Evolutionary conservation across 1,284 basidiomycete species (phyloP).

Genomic region (Takashimella koratensis): DNA sequence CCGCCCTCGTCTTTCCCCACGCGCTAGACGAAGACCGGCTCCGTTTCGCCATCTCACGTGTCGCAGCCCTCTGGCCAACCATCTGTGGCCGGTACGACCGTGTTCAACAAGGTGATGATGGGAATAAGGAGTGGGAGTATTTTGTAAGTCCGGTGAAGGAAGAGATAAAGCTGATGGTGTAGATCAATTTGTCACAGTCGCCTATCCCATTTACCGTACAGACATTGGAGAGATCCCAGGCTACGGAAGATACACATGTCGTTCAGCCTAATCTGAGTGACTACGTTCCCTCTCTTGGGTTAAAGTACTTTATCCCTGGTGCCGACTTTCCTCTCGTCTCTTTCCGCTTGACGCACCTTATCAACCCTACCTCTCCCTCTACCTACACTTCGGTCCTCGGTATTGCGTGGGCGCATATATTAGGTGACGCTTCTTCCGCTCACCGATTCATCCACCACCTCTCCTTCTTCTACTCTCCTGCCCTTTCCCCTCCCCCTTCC

Average conservation of each 20-base stretch:
- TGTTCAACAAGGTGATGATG: too few species aligned
- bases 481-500: neutral
- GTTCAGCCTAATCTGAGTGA: conserved; percentile 15
- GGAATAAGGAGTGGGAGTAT: conserved; percentile 17
- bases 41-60: conserved; percentile 14
- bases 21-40: conserved; percentile 18
- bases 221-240: conserved; percentile 13
- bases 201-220: conserved; percentile 25
- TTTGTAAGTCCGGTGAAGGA: conserved; percentile 9
- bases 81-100: conserved; percentile 21
- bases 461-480: conserved; percentile 17
- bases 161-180: neutral
- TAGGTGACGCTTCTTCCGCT: conserved; percentile 21
- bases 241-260: conserved; percentile 12
- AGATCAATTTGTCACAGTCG: conserved; percentile 26
- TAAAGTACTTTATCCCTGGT: conserved; percentile 15
- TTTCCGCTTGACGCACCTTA: conserved; percentile 12
- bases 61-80: conserved; percentile 20
- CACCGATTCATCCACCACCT: conserved; percentile 20
- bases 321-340: conserved; percentile 18
- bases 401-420: conserved; percentile 21
- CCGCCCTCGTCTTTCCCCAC: conserved; percentile 22
- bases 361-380: conserved; percentile 9
- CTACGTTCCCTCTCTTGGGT: conserved; percentile 15
- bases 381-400: conserved; percentile 19